These are phyloP conservation scores for Boletus pseudopeckii DNA, from an alignment of 768 basidiomycete genomes.

Conservation along the genomic window DNA sequence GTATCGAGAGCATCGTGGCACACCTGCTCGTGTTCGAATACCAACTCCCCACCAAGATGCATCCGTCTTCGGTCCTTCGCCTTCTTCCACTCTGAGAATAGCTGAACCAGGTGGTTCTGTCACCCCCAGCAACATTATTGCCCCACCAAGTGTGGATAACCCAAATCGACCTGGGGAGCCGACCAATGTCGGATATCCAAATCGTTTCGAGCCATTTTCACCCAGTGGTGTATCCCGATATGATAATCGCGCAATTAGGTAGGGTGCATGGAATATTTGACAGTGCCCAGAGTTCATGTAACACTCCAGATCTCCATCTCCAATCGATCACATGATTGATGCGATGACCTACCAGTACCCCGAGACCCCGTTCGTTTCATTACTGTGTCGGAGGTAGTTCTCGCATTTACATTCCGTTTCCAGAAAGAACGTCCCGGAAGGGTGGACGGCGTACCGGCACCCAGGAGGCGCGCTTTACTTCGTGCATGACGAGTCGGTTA, in stretches of 20 bases:
- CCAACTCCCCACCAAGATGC: background rate
- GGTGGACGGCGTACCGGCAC: conserved; percentile 49
- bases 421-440: conserved; percentile 22
- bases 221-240: conserved; percentile 8
- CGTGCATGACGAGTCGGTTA: conserved; percentile 43
- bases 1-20: conserved; percentile 20
- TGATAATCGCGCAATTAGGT: conserved; percentile 9
- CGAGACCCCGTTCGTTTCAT: conserved; percentile 17
- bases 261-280: background rate
- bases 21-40: conserved; percentile 7
- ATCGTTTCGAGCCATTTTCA: conserved; percentile 17
- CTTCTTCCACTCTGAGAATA: background rate
- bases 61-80: background rate
- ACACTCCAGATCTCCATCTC: background rate
- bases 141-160: conserved; percentile 3
- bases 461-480: conserved; percentile 65
- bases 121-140: background rate
- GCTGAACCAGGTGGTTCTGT: background rate
- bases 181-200: background rate
- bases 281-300: background rate
- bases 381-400: background rate
- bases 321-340: conserved; percentile 3
- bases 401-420: background rate
- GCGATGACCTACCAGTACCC: conserved; percentile 20
- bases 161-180: conserved; percentile 9